Percentiles rank a stretch among this genome's conserved stretches.
Conservation (phyloP, 2,329 filamentous ascomycete species). For the Ceratocystis harringtonii region DNA sequence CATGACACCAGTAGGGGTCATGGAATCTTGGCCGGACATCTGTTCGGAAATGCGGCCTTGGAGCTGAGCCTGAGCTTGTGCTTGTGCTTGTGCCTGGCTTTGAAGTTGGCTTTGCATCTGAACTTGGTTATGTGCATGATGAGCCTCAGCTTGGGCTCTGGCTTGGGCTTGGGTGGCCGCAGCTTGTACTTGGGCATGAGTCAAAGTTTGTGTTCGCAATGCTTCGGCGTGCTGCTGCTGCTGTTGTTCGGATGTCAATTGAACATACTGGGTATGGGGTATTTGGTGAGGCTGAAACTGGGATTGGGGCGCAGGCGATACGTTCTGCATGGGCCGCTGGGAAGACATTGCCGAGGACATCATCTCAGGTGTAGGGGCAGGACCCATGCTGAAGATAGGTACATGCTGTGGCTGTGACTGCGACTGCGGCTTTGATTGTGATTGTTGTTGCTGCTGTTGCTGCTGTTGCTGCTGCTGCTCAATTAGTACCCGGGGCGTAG, state of each 20-base stretch:
- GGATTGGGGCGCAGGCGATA: background rate
- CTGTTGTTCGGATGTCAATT: constrained; percentile 1
- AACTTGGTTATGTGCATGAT: constrained; percentile 2
- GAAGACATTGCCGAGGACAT: constrained; percentile 5
- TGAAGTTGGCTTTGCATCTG: constrained; percentile 2
- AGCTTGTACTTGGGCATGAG: constrained; percentile 6
- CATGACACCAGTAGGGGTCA: background rate
- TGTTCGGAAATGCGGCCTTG: background rate
- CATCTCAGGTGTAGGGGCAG: constrained; percentile 8
- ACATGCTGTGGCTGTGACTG: background rate
- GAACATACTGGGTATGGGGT: background rate
- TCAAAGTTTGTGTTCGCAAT: constrained; percentile 5
- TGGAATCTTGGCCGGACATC: background rate
- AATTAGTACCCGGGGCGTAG: background rate
- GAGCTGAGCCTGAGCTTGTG: constrained; percentile 4
- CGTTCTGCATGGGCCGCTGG: background rate
- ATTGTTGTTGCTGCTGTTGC: background rate
- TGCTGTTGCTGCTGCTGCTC: constrained; percentile 5
- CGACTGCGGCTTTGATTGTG: background rate
- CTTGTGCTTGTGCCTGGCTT: constrained; percentile 2
- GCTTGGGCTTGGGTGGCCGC: constrained; percentile 9
- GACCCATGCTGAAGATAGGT: background rate
- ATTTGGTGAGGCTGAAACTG: background rate
- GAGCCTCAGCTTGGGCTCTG: constrained; percentile 8
- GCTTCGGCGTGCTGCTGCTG: constrained; percentile 10